A percentile compares a stretch with the other conserved stretches of the same genome.
These are phyloP conservation scores for Pichia sp. DNA, from an alignment of 1,139 yeast genomes.

Conservation along the genomic window DNA sequence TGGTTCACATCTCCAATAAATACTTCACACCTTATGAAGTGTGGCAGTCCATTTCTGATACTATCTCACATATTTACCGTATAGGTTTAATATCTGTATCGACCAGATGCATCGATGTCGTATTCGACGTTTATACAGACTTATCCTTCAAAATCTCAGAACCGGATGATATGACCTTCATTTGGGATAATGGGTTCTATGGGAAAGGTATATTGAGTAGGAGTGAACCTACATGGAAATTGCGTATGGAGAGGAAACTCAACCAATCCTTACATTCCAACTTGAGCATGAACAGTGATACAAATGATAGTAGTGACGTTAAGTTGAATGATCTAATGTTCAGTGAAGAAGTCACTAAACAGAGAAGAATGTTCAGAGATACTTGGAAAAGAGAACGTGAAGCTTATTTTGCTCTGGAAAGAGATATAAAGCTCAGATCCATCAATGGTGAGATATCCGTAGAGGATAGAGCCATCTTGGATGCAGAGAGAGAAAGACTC, in stretches of 20 bases:
- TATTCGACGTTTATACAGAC: slow-evolving; percentile 9
- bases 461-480: slow-evolving; percentile 23
- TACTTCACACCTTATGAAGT: slow-evolving; percentile 11
- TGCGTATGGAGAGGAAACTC: slow-evolving; percentile 44
- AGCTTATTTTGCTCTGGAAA: slow-evolving; percentile 24
- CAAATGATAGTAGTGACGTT: slow-evolving; percentile 1
- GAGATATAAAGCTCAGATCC: slow-evolving; percentile 16
- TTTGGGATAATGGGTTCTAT: slow-evolving; percentile 88
- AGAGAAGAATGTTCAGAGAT: slow-evolving; percentile 65
- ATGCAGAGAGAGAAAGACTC: slow-evolving; percentile 25
- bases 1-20: slow-evolving; percentile 9
- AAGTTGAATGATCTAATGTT: slow-evolving; percentile 21
- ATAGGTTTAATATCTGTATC: too few relatives aligned
- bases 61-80: slow-evolving; percentile 4
- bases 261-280: slow-evolving; percentile 3
- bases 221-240: slow-evolving; percentile 87
- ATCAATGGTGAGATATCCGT: slow-evolving; percentile 12
- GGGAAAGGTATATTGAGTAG: slow-evolving; percentile 90
- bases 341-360: slow-evolving; percentile 70
- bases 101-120: slow-evolving; percentile 3
- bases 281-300: too few relatives aligned
- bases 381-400: slow-evolving; percentile 57
- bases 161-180: slow-evolving; percentile 39
- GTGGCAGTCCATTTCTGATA: slow-evolving; percentile 8
- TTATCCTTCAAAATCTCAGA: slow-evolving; percentile 38